Conservation (phyloP, 441 rosid species). For the Erodium moschatum region DNA sequence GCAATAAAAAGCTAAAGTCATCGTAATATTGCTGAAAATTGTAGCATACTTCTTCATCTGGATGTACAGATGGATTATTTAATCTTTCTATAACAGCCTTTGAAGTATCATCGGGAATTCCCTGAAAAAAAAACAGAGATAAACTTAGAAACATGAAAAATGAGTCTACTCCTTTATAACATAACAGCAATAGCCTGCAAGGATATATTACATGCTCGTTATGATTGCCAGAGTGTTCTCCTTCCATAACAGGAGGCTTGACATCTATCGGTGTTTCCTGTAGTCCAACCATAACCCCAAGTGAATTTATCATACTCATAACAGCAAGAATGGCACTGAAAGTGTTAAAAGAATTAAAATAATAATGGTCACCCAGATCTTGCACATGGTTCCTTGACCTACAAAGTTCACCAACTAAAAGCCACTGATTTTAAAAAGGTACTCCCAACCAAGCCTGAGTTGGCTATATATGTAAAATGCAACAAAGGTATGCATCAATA, state of each 20-base stretch:
- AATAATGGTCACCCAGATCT: background rate
- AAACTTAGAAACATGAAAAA: conserved; percentile 14
- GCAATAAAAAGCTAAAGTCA: background rate
- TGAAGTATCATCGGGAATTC: conserved; percentile 30
- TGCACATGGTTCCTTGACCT: background rate
- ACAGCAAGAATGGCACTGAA: background rate
- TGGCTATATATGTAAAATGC: background rate
- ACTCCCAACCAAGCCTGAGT: background rate
- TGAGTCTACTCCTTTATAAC: background rate
- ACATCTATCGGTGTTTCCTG: conserved; percentile 52
- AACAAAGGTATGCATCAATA: background rate
- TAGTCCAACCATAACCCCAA: conserved; percentile 17
- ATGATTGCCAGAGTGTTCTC: conserved; percentile 33
- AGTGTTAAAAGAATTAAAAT: background rate
- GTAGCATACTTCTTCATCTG: conserved; percentile 39
- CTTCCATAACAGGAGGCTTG: conserved; percentile 45
- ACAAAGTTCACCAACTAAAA: background rate
- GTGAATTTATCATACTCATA: conserved; percentile 15
- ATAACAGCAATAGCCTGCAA: too few relatives aligned
- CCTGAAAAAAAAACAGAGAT: conserved; percentile 33
- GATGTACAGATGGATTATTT: conserved; percentile 31
- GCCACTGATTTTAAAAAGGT: background rate
- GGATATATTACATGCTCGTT: conserved; percentile 33
- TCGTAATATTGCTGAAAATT: conserved; percentile 12
- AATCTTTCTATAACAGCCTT: conserved; percentile 30